Percentiles rank a stretch among this genome's conserved stretches.
phyloP scores from a whole-genome alignment of 75 land plant species.

The Sequoiadendron giganteum region DNA sequence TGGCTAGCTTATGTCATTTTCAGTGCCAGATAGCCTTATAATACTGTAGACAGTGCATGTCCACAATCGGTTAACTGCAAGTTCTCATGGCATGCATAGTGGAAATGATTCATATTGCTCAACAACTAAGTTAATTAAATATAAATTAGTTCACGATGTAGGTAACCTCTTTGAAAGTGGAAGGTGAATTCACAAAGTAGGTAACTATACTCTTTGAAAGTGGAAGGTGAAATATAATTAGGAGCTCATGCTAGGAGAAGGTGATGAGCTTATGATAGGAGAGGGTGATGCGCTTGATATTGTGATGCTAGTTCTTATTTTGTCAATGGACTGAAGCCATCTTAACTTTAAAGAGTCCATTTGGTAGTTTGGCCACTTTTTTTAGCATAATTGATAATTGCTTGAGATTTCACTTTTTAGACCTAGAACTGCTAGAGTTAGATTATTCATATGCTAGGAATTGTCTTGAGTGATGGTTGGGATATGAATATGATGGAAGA shows the following conservation, averaged over 20 bases:
- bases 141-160: background rate
- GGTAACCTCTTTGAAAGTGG: background rate
- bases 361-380: background rate
- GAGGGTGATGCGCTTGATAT: background rate
- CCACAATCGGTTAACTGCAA: background rate
- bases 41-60: background rate
- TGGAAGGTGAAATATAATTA: background rate
- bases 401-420: background rate
- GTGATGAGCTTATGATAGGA: background rate
- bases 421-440: background rate
- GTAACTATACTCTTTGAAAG: background rate
- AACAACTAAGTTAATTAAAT: background rate
- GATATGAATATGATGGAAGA: background rate
- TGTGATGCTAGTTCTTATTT: background rate
- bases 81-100: background rate
- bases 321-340: background rate
- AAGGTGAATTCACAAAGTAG: too few species aligned
- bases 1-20: background rate
- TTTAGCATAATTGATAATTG: background rate
- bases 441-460: background rate
- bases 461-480: background rate
- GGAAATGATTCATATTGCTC: background rate
- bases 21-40: background rate
- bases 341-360: background rate
- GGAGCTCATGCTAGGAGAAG: background rate